Evolutionary conservation across 805 yeast species (phyloP).

Genomic region (Tetrapisispora taiwanensis): DNA sequence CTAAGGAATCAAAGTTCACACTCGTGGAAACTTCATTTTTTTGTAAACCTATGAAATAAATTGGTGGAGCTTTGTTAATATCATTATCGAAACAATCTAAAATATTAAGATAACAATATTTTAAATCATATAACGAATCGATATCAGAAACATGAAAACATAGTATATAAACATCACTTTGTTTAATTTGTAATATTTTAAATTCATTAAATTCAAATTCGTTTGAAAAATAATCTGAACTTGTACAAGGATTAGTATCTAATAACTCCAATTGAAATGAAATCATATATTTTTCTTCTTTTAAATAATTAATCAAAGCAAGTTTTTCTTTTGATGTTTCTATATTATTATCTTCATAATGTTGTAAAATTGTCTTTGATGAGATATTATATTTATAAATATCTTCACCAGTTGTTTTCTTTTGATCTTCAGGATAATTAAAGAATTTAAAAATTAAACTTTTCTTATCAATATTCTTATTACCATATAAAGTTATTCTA

Average conservation of each 20-base stretch:
- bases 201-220: conserved; percentile 17
- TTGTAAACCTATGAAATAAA: conserved; percentile 17
- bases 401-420: background rate
- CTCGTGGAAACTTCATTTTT: conserved; percentile 7
- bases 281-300: background rate
- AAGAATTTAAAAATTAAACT: conserved; percentile 18
- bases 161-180: conserved; percentile 24
- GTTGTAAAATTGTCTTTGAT: background rate
- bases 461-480: conserved; percentile 18
- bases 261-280: conserved; percentile 16
- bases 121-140: conserved; percentile 15
- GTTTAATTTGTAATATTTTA: conserved; percentile 17
- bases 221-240: conserved; percentile 5
- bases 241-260: conserved; percentile 8
- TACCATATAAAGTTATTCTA: conserved; percentile 22
- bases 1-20: background rate
- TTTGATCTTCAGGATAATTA: conserved; percentile 4
- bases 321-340: background rate
- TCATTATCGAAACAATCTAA: conserved; percentile 11
- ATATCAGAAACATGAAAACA: conserved; percentile 19
- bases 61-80: conserved; percentile 12
- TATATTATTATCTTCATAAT: background rate
- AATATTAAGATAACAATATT: conserved; percentile 13
- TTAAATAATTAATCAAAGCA: background rate
- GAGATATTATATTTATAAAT: background rate